Evolutionary conservation across 768 basidiomycete species (phyloP).

Genomic region (Hortiboletus campestris): DNA sequence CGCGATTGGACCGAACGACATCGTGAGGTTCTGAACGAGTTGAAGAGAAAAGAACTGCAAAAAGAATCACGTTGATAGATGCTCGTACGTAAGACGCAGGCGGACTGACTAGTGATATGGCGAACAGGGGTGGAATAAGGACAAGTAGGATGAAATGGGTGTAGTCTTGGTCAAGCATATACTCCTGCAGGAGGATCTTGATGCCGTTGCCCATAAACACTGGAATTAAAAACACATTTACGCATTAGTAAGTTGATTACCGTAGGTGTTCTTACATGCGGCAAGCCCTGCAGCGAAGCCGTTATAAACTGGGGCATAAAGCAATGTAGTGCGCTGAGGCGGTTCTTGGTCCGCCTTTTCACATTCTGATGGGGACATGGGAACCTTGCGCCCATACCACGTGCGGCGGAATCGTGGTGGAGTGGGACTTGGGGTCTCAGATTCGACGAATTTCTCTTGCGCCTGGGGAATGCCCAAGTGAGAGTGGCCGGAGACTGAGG

Average conservation of each 20-base stretch:
- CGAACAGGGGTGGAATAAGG: constrained; percentile 42
- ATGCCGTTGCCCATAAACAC: constrained; percentile 67
- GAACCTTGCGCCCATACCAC: constrained; percentile 61
- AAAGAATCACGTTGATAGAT: constrained; percentile 9
- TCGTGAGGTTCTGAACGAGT: constrained; percentile 39
- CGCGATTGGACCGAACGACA: constrained; percentile 48
- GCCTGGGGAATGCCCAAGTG: constrained; percentile 19
- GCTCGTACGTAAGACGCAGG: background rate
- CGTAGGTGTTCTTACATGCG: constrained; percentile 7
- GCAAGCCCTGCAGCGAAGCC: constrained; percentile 29
- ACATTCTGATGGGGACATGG: constrained; percentile 32
- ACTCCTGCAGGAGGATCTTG: constrained; percentile 57
- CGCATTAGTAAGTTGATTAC: background rate
- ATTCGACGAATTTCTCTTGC: constrained; percentile 14
- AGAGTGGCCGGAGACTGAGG: constrained; percentile 41
- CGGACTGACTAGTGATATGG: constrained; percentile 43
- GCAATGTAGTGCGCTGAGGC: constrained; percentile 13
- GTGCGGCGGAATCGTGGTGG: constrained; percentile 41
- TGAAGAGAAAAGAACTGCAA: constrained; percentile 41
- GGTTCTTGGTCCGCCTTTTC: constrained; percentile 26
- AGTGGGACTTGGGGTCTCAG: constrained; percentile 22
- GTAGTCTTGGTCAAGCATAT: constrained; percentile 44
- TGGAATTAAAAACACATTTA: constrained; percentile 20
- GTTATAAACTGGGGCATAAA: constrained; percentile 30
- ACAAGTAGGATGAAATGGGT: constrained; percentile 42